A percentile compares a stretch with the other conserved stretches of the same genome.
These are phyloP conservation scores for Solioccasus polychromus DNA, from an alignment of 768 basidiomycete genomes.

Conservation along the genomic window DNA sequence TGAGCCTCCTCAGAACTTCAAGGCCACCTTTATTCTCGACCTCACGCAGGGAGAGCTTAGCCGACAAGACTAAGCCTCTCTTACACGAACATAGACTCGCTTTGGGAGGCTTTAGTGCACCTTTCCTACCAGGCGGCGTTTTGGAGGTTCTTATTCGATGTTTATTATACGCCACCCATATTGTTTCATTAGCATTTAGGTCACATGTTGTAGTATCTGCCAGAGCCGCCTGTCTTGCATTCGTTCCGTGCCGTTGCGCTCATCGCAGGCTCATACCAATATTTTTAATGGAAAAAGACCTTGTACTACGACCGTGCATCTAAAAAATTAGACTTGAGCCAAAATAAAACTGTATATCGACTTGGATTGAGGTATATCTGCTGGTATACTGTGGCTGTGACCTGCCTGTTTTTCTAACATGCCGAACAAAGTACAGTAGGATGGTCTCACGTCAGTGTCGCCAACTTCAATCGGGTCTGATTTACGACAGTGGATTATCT, in stretches of 20 bases:
- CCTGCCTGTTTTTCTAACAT: too few species aligned
- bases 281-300: slow-evolving; percentile 2
- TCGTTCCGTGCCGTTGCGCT: background rate
- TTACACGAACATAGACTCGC: background rate
- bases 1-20: slow-evolving; percentile 71
- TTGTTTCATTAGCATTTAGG: slow-evolving; percentile 19
- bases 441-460: slow-evolving; percentile 1
- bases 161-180: slow-evolving; percentile 15
- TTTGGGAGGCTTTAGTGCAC: background rate
- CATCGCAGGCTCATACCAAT: slow-evolving; percentile 1
- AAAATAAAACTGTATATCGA: too few species aligned
- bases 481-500: slow-evolving; percentile 5
- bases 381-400: background rate
- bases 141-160: slow-evolving; percentile 19
- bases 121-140: background rate
- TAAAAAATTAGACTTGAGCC: too few species aligned
- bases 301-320: too few species aligned
- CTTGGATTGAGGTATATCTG: background rate
- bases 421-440: background rate
- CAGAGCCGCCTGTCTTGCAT: background rate
- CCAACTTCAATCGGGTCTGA: background rate
- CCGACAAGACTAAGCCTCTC: slow-evolving; percentile 49
- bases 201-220: slow-evolving; percentile 17
- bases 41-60: slow-evolving; percentile 83
- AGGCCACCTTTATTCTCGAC: slow-evolving; percentile 69